phyloP scores from a whole-genome alignment of 208 protist genomes.

The Herpetomonas muscarum region DNA sequence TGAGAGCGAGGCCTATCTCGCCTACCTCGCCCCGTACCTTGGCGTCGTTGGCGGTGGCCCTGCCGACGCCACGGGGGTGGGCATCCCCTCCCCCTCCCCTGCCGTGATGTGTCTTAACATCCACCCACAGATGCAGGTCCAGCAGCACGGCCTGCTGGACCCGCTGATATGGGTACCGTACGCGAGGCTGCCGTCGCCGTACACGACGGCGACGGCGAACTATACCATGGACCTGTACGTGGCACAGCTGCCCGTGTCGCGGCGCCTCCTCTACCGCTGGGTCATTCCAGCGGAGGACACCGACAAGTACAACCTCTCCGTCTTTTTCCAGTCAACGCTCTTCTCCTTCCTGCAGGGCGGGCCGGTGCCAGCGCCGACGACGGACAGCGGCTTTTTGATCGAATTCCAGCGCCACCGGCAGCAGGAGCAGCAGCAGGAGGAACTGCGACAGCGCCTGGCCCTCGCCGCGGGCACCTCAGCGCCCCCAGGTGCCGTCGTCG shows the following conservation, averaged over 20 bases:
- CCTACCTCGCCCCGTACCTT: background rate
- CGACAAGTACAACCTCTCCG: conserved; percentile 63
- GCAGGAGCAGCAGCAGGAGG: background rate
- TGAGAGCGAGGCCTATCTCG: background rate
- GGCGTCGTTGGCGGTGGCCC: background rate
- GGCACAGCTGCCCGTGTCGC: conserved; percentile 36
- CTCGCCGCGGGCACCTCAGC: background rate
- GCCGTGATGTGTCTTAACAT: background rate
- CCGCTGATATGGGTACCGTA: conserved; percentile 7
- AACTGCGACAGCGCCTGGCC: background rate
- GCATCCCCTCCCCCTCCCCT: background rate
- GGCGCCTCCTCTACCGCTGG: conserved; percentile 43
- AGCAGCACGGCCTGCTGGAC: conserved; percentile 1
- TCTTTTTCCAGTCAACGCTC: conserved; percentile 60
- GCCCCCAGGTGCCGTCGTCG: conserved; percentile 8
- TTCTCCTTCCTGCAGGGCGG: conserved; percentile 58
- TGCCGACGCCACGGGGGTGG: no score
- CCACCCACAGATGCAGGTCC: background rate
- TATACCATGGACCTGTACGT: conserved; percentile 37
- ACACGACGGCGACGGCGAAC: conserved; percentile 28
- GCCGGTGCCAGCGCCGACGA: conserved; percentile 26
- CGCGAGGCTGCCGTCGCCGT: conserved; percentile 31
- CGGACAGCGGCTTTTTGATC: conserved; percentile 2
- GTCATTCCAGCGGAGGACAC: conserved; percentile 64
- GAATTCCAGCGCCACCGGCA: background rate